Conservation (phyloP, 805 yeast species). For the Kuraishia cidri region DNA sequence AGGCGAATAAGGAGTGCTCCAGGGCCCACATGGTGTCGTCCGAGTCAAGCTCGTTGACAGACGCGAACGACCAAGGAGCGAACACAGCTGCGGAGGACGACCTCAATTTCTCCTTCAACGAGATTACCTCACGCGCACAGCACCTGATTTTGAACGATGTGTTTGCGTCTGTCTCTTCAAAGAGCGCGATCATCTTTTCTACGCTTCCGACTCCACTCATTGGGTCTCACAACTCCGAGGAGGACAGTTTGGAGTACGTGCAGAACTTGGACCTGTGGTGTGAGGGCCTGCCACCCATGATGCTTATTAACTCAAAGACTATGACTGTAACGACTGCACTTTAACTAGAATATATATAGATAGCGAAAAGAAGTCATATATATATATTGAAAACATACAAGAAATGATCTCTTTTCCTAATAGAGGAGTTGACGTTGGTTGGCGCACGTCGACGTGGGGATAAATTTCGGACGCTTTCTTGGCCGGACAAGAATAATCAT, state of each 20-base stretch:
- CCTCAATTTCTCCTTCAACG: constrained; percentile 50
- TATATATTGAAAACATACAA: background rate
- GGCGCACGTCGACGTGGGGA: no score
- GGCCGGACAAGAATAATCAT: no score
- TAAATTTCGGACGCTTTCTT: no score
- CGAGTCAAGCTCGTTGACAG: background rate
- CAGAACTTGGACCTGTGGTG: constrained; percentile 76
- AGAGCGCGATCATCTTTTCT: constrained; percentile 72
- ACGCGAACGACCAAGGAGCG: background rate
- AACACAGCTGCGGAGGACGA: constrained; percentile 8
- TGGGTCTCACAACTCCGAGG: constrained; percentile 68
- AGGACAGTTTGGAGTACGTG: constrained; percentile 66
- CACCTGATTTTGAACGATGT: constrained; percentile 82
- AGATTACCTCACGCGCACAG: constrained; percentile 87
- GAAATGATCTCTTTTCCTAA: background rate
- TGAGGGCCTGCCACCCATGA: constrained; percentile 70
- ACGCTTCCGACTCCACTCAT: constrained; percentile 84
- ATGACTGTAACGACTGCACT: constrained; percentile 95
- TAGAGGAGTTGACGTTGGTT: no score
- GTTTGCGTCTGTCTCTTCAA: constrained; percentile 56
- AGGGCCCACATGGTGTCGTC: no score
- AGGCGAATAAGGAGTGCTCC: background rate
- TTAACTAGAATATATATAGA: constrained; percentile 20
- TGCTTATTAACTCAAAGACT: constrained; percentile 83
- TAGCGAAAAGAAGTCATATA: background rate